Conservation (phyloP, 495 filamentous ascomycete genomes). For the Aspergillus diversus region DNA sequence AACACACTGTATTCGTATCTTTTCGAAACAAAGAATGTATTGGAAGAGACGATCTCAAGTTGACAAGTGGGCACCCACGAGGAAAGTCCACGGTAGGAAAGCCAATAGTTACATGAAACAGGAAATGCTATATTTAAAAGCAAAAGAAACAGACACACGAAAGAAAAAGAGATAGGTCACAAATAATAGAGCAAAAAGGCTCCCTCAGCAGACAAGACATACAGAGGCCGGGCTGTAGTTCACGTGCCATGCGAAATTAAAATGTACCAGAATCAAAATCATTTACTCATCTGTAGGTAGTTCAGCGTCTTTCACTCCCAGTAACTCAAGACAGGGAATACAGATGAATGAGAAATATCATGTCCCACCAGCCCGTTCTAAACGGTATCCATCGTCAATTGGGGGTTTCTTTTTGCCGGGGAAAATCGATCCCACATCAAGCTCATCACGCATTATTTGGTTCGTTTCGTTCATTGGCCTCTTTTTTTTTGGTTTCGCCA, state of each 20-base stretch:
- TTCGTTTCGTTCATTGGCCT: conserved; percentile 8
- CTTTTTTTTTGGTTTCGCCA: background rate
- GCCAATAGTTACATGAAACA: conserved; percentile 34
- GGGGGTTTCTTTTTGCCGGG: conserved; percentile 11
- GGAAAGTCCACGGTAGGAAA: background rate
- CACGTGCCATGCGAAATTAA: conserved; percentile 28
- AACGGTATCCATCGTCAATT: conserved; percentile 17
- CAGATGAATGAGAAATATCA: conserved; percentile 9
- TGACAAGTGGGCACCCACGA: conserved; percentile 3
- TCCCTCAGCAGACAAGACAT: conserved; percentile 11
- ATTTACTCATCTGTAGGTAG: conserved; percentile 26
- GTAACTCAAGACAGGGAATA: conserved; percentile 9
- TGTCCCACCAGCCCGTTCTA: conserved; percentile 4
- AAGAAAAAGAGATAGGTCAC: conserved; percentile 14
- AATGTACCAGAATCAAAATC: conserved; percentile 32
- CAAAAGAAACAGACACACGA: conserved; percentile 4
- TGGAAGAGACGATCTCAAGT: background rate
- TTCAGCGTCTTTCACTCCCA: conserved; percentile 9
- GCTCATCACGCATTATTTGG: conserved; percentile 20
- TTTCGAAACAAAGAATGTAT: background rate
- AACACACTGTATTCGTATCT: background rate
- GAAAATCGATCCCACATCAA: conserved; percentile 3
- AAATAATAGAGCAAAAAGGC: conserved; percentile 4
- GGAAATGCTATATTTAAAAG: conserved; percentile 28
- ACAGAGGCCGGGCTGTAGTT: conserved; percentile 12